Evolutionary conservation across 2,329 filamentous ascomycete genomes (phyloP).

Genomic region (Simplicillium aogashimaense): DNA sequence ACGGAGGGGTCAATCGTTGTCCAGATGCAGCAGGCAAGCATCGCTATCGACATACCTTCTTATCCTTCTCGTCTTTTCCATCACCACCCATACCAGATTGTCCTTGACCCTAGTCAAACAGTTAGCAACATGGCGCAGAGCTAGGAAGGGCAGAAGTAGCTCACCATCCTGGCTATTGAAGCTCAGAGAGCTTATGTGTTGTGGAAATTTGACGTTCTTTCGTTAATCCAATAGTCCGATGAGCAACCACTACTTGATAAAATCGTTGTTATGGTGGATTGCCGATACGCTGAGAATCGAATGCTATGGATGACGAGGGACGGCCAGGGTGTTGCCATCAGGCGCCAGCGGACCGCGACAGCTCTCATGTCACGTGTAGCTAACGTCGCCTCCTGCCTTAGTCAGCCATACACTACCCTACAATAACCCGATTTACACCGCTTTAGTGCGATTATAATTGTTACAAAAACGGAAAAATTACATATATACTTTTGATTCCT

Average conservation of each 20-base stretch:
- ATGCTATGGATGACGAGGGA: slow-evolving; percentile 23
- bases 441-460: too few relatives aligned
- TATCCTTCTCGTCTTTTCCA: slow-evolving; percentile 78
- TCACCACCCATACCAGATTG: slow-evolving; percentile 83
- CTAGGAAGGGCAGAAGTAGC: slow-evolving; percentile 7
- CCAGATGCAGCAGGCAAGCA: background rate
- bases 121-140: slow-evolving; percentile 5
- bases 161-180: slow-evolving; percentile 24
- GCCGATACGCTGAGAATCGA: slow-evolving; percentile 12
- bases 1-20: slow-evolving; percentile 13
- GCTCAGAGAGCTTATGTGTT: slow-evolving; percentile 16
- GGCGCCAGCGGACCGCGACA: slow-evolving; percentile 38
- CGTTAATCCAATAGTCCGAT: too few relatives aligned
- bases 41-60: slow-evolving; percentile 57
- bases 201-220: background rate
- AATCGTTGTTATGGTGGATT: slow-evolving; percentile 11
- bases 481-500: too few relatives aligned
- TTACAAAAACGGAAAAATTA: too few relatives aligned
- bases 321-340: slow-evolving; percentile 17
- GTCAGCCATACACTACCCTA: background rate
- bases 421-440: too few relatives aligned
- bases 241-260: slow-evolving; percentile 3
- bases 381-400: background rate
- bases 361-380: slow-evolving; percentile 23
- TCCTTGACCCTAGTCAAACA: slow-evolving; percentile 56